phyloP scores from a whole-genome alignment of 2,329 filamentous ascomycete species.

The Neoascochyta sp. region DNA sequence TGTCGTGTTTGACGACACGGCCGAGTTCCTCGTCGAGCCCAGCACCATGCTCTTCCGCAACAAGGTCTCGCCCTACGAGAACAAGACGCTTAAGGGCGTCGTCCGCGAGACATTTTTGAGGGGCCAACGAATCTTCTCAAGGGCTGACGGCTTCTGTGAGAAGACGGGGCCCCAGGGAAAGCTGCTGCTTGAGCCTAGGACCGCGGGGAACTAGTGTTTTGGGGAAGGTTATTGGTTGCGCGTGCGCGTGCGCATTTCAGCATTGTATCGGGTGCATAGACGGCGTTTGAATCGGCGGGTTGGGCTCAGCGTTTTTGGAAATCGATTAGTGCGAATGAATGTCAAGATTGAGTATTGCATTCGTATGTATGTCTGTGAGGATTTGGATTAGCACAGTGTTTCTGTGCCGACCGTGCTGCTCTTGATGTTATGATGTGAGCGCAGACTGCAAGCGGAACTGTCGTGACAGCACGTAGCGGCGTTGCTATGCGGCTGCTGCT shows the following conservation, averaged over 20 bases:
- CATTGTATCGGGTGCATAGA: conserved; percentile 11
- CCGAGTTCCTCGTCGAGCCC: conserved; percentile 62
- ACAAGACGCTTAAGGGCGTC: conserved; percentile 70
- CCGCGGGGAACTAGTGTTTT: neutral
- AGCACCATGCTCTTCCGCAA: conserved; percentile 93
- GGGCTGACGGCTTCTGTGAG: conserved; percentile 62
- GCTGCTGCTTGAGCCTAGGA: conserved; percentile 51
- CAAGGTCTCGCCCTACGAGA: conserved; percentile 86
- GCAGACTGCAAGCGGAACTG: too few relatives aligned
- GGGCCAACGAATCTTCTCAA: conserved; percentile 68
- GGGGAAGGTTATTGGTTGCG: neutral
- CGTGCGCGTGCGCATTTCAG: neutral
- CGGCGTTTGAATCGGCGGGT: conserved; percentile 8
- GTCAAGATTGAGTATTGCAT: too few relatives aligned
- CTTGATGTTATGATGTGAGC: too few relatives aligned
- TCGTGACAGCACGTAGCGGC: too few relatives aligned
- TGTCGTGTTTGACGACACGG: conserved; percentile 85
- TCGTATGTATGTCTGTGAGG: too few relatives aligned
- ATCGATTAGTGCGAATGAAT: too few relatives aligned
- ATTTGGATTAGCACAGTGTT: too few relatives aligned
- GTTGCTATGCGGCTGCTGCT: too few relatives aligned
- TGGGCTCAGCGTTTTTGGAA: too few relatives aligned
- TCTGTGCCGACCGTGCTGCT: too few relatives aligned
- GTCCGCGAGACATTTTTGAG: conserved; percentile 84
- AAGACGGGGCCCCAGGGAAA: conserved; percentile 50